Conservation (phyloP, 306 rosid genomes). For the Quillaja saponaria region DNA sequence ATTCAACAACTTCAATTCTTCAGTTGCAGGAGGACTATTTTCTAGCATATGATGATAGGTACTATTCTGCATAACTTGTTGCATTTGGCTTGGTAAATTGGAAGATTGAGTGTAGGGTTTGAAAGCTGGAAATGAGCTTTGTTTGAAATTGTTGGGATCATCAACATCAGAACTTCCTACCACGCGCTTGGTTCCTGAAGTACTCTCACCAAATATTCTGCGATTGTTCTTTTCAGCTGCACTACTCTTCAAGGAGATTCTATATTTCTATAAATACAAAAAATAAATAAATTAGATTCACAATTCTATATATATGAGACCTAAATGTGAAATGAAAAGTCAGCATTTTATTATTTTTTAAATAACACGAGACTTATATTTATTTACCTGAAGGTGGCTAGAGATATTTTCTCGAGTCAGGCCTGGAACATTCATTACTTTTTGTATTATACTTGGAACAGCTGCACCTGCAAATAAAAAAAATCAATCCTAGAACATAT, state of each 20-base stretch:
- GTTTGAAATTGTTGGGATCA: not conserved
- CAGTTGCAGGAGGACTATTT: not conserved
- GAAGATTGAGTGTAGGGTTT: not conserved
- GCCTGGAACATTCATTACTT: constrained; percentile 23
- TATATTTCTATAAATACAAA: constrained; percentile 19
- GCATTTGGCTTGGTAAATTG: not conserved
- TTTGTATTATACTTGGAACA: constrained; percentile 28
- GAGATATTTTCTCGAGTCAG: constrained; percentile 26
- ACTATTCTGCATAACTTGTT: not conserved
- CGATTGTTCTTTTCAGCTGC: not conserved
- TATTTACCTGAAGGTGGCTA: constrained; percentile 36
- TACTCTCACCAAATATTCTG: not conserved
- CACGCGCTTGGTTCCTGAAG: not conserved
- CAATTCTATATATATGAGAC: no score
- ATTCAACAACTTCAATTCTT: no score
- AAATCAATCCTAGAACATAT: not conserved
- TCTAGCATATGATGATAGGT: not conserved
- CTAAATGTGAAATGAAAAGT: not conserved
- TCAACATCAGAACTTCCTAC: not conserved
- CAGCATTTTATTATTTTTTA: not conserved
- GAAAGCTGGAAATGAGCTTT: not conserved
- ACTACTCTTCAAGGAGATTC: constrained; percentile 14
- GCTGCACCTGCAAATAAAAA: constrained; percentile 24
- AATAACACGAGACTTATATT: not conserved
- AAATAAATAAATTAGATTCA: not conserved